These are phyloP conservation scores for Hapsidospora chrysogenum DNA, from an alignment of 495 filamentous ascomycete genomes.

Conservation along the genomic window DNA sequence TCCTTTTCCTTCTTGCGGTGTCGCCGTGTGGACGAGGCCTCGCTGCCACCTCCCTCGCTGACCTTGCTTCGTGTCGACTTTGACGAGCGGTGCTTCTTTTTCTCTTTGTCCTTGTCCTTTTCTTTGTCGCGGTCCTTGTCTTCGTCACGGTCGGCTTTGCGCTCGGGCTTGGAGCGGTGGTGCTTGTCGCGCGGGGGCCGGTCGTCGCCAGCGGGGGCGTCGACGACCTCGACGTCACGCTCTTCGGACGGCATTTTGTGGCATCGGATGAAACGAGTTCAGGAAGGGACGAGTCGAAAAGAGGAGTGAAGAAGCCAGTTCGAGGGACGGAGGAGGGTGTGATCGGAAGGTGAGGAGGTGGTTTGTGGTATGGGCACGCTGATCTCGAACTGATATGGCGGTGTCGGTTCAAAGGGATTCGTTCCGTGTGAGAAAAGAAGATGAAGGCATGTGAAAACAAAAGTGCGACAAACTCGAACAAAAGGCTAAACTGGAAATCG, in stretches of 20 bases:
- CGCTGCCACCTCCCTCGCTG: not conserved
- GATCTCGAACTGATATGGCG: too few relatives aligned
- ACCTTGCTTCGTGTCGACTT: slow-evolving; percentile 1
- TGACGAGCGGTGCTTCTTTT: slow-evolving; percentile 4
- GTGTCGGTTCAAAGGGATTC: too few relatives aligned
- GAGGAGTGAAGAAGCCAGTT: not conserved
- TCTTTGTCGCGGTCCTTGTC: slow-evolving; percentile 10
- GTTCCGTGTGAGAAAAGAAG: not conserved
- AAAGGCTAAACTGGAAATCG: not conserved
- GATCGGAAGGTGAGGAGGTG: not conserved
- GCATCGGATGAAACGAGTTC: not conserved
- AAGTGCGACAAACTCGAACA: not conserved
- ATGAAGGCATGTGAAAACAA: not conserved
- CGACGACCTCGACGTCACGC: slow-evolving; percentile 17
- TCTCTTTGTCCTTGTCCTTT: slow-evolving; percentile 1
- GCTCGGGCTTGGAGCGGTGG: slow-evolving; percentile 17
- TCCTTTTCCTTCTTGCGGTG: slow-evolving; percentile 1
- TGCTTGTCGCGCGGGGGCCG: slow-evolving; percentile 17
- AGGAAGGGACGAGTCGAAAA: not conserved
- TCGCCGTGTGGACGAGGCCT: not conserved
- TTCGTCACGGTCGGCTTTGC: slow-evolving; percentile 3
- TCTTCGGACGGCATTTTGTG: slow-evolving; percentile 26
- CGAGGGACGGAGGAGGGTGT: not conserved
- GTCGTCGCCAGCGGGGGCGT: too few relatives aligned
- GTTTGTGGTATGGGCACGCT: not conserved